phyloP scores from a whole-genome alignment of 1,139 yeast species.

The Chernovozyma sophiae-reginae region DNA sequence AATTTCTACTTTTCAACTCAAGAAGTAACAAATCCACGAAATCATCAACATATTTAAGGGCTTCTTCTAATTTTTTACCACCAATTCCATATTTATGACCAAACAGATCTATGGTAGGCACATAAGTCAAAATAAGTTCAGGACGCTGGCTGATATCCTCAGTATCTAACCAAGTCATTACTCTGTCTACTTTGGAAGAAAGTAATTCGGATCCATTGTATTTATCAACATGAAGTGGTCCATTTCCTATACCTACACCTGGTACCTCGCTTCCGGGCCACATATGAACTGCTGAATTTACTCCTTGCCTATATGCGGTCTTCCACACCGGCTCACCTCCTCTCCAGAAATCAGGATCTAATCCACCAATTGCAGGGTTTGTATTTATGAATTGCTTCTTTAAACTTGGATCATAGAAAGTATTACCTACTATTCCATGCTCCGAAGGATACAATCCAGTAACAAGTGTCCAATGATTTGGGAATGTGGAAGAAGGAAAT shows the following conservation, averaged over 20 bases:
- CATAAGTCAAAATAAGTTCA: constrained; percentile 73
- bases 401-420: constrained; percentile 62
- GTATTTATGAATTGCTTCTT: constrained; percentile 62
- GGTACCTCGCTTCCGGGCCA: constrained; percentile 92
- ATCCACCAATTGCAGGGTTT: constrained; percentile 51
- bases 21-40: constrained; percentile 49
- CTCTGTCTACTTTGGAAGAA: constrained; percentile 50
- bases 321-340: constrained; percentile 91
- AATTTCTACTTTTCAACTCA: constrained; percentile 51
- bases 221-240: constrained; percentile 54
- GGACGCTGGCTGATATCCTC: constrained; percentile 54
- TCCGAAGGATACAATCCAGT: constrained; percentile 82
- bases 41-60: constrained; percentile 60
- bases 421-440: constrained; percentile 86
- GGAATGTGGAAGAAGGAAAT: constrained; percentile 86
- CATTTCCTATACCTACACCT: constrained; percentile 36
- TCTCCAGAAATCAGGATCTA: constrained; percentile 65
- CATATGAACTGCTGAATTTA: constrained; percentile 82
- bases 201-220: constrained; percentile 65
- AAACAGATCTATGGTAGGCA: constrained; percentile 71
- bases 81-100: constrained; percentile 72
- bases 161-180: constrained; percentile 64
- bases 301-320: constrained; percentile 64
- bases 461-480: constrained; percentile 87
- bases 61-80: constrained; percentile 53